Conservation (phyloP, 305 asterid species). For the Solanum hybrid region DNA sequence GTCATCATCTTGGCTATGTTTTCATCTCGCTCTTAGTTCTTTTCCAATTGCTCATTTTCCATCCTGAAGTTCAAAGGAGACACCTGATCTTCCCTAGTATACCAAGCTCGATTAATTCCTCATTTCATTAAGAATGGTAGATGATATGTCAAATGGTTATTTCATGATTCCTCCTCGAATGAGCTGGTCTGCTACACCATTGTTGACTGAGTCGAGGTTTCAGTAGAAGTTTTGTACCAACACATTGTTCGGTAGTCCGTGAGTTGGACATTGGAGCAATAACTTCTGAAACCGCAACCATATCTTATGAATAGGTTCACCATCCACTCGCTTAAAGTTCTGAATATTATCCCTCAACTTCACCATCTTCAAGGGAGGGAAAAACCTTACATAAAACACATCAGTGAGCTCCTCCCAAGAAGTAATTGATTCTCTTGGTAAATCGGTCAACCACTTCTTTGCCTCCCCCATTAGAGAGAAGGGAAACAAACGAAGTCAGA, state of each 20-base stretch:
- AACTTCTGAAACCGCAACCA: neutral
- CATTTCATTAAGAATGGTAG: neutral
- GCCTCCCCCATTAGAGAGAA: neutral
- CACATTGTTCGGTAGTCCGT: neutral
- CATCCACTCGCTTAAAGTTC: neutral
- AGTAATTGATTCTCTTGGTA: neutral
- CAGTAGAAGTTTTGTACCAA: neutral
- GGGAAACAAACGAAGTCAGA: neutral
- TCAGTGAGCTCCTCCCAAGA: neutral
- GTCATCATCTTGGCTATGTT: neutral
- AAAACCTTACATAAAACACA: neutral
- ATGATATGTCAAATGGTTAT: neutral
- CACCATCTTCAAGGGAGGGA: neutral
- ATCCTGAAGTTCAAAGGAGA: neutral
- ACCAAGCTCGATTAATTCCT: neutral
- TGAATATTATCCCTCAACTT: neutral
- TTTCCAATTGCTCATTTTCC: neutral
- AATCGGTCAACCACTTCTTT: neutral
- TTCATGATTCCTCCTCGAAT: neutral
- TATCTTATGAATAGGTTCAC: neutral
- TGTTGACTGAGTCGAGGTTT: neutral
- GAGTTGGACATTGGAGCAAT: neutral
- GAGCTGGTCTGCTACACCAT: neutral
- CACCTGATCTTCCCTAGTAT: neutral
- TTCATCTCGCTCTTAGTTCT: neutral